These are phyloP conservation scores for Cladophialophora chaetospira DNA, from an alignment of 2,329 filamentous ascomycete genomes.

Conservation along the genomic window DNA sequence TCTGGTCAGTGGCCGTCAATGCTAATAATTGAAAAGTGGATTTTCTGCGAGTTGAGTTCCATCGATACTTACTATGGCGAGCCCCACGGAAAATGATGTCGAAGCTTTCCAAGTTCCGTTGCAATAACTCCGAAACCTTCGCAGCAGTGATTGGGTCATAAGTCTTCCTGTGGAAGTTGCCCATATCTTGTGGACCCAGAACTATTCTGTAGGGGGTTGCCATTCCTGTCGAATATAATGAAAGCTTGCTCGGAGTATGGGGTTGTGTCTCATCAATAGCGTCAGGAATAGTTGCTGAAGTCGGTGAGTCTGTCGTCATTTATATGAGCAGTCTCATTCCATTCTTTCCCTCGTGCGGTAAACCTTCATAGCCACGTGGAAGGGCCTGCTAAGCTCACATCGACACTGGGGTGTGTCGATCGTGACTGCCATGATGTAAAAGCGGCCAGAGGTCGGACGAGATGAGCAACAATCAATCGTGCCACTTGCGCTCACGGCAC, in stretches of 20 bases:
- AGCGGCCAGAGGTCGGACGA: too few species aligned
- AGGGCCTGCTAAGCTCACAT: too few species aligned
- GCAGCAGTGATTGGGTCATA: not conserved
- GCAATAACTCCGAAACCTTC: not conserved
- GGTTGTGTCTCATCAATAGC: not conserved
- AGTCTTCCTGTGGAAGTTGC: not conserved
- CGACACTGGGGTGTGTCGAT: too few species aligned
- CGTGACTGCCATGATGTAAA: too few species aligned
- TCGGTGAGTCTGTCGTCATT: not conserved
- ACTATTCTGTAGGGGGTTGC: not conserved
- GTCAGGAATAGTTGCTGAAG: not conserved
- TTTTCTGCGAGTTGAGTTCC: not conserved
- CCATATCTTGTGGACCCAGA: not conserved
- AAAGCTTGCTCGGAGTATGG: not conserved
- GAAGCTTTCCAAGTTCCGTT: not conserved
- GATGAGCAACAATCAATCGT: too few species aligned
- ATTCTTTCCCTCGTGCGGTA: not conserved
- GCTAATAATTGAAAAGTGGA: too few species aligned
- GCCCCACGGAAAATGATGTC: not conserved
- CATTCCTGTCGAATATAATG: not conserved
- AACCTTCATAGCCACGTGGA: too few species aligned
- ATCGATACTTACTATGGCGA: not conserved
- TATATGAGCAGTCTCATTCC: not conserved
- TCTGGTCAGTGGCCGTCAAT: slow-evolving; percentile 43
- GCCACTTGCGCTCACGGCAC: too few species aligned